phyloP scores from a whole-genome alignment of 371 early-diverging fungal genomes.

The Syncephalastrum monosporum region DNA sequence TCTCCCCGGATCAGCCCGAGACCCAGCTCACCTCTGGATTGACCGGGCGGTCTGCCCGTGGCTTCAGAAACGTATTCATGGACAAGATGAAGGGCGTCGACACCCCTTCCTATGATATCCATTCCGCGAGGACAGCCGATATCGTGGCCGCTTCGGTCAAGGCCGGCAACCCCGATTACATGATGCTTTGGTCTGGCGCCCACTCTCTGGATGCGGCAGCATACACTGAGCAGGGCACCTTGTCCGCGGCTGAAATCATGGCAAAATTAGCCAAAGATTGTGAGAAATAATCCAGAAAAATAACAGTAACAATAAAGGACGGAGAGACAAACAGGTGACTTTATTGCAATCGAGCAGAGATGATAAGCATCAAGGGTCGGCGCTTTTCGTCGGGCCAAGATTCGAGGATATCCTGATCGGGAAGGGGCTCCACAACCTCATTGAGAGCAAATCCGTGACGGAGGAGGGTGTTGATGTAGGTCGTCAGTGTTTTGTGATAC shows the following conservation, averaged over 20 bases:
- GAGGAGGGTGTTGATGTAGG: constrained; percentile 21
- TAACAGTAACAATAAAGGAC: not conserved
- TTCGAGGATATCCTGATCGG: constrained; percentile 2
- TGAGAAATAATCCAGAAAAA: too few species aligned
- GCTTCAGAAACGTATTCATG: constrained; percentile 37
- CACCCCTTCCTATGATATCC: constrained; percentile 38
- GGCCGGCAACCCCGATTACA: constrained; percentile 27
- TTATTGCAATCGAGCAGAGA: constrained; percentile 12
- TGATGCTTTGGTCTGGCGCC: constrained; percentile 31
- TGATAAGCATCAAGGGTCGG: constrained; percentile 22
- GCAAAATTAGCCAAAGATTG: constrained; percentile 25
- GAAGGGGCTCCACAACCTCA: constrained; percentile 18
- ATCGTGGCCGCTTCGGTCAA: constrained; percentile 30
- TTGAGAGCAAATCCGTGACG: constrained; percentile 15
- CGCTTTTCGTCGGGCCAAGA: constrained; percentile 13
- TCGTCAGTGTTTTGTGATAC: constrained; percentile 22
- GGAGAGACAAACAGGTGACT: not conserved
- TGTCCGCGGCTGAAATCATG: constrained; percentile 29
- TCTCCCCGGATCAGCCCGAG: constrained; percentile 10
- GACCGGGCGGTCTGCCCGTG: constrained; percentile 37
- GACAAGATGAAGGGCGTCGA: constrained; percentile 16
- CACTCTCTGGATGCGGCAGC: constrained; percentile 25
- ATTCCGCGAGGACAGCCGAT: constrained; percentile 42
- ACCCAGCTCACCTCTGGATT: constrained; percentile 32
- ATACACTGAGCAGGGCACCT: constrained; percentile 33